Conservation (phyloP, 192 early-diverging fungal species). For the Entomortierella chlamydospora region DNA sequence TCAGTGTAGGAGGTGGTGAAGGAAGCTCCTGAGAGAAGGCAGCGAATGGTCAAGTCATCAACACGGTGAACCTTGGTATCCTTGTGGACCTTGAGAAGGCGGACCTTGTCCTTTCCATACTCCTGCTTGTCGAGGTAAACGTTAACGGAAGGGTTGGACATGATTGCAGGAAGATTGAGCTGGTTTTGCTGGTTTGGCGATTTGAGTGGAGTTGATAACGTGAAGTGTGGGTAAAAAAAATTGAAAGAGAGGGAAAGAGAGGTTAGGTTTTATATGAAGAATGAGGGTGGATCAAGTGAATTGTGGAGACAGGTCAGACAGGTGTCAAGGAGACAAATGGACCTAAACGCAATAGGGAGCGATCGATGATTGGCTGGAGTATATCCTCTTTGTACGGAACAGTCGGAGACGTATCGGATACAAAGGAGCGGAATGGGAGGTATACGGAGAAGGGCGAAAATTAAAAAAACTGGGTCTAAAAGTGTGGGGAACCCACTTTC, state of each 20-base stretch:
- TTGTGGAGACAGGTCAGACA: neutral
- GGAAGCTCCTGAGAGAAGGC: conserved; percentile 55
- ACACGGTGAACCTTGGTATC: conserved; percentile 71
- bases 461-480: neutral
- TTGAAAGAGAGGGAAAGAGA: neutral
- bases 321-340: neutral
- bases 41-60: conserved; percentile 73
- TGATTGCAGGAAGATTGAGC: neutral
- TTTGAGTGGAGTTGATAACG: neutral
- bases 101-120: conserved; percentile 83
- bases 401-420: neutral
- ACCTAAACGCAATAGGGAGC: neutral
- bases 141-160: conserved; percentile 31
- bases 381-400: neutral
- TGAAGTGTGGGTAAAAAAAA: conserved; percentile 13
- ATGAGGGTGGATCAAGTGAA: neutral
- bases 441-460: neutral
- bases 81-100: conserved; percentile 78
- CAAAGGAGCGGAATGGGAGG: neutral
- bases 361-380: neutral
- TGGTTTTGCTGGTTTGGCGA: neutral
- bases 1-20: conserved; percentile 79
- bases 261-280: conserved; percentile 3
- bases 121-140: conserved; percentile 54
- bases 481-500: neutral